These are phyloP conservation scores for Thalassiosira ordinaria DNA, from an alignment of 352 stramenopile genomes.

Conservation along the genomic window DNA sequence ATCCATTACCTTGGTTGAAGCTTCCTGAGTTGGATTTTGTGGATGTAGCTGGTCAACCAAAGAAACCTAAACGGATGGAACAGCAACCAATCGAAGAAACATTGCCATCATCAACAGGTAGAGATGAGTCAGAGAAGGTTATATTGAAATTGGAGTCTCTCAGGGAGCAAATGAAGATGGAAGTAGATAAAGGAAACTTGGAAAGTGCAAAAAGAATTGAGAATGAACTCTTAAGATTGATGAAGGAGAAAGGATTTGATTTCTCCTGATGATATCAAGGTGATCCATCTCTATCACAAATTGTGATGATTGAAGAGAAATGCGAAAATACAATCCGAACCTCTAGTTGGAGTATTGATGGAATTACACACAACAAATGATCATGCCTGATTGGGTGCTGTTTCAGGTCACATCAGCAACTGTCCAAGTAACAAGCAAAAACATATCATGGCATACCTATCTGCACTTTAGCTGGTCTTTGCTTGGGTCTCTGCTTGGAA, in stretches of 20 bases:
- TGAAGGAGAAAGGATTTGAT: slow-evolving; percentile 59
- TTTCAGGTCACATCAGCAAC: too few relatives aligned
- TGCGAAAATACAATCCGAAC: too few relatives aligned
- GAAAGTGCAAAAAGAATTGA: slow-evolving; percentile 55
- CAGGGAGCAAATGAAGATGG: slow-evolving; percentile 46
- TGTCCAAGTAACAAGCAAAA: too few relatives aligned
- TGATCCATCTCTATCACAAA: too few relatives aligned
- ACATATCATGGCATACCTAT: too few relatives aligned
- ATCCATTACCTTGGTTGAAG: slow-evolving; percentile 80
- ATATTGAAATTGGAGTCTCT: slow-evolving; percentile 56
- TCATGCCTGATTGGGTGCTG: too few relatives aligned
- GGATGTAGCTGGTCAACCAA: slow-evolving; percentile 73
- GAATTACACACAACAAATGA: too few relatives aligned
- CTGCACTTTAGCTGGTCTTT: too few relatives aligned
- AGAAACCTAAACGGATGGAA: slow-evolving; percentile 18
- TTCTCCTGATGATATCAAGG: too few relatives aligned
- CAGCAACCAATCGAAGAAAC: background rate
- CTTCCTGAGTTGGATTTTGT: slow-evolving; percentile 80
- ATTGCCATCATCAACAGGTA: background rate
- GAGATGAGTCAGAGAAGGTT: slow-evolving; percentile 1
- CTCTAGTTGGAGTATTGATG: too few relatives aligned
- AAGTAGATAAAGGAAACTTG: slow-evolving; percentile 57
- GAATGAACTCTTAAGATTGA: slow-evolving; percentile 61
- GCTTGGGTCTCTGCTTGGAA: too few relatives aligned
- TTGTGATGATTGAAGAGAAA: too few relatives aligned